Percentiles rank a stretch among this genome's conserved stretches.
Evolutionary conservation across 257 asterid species (phyloP).

Genomic region (Sherardia arvensis): DNA sequence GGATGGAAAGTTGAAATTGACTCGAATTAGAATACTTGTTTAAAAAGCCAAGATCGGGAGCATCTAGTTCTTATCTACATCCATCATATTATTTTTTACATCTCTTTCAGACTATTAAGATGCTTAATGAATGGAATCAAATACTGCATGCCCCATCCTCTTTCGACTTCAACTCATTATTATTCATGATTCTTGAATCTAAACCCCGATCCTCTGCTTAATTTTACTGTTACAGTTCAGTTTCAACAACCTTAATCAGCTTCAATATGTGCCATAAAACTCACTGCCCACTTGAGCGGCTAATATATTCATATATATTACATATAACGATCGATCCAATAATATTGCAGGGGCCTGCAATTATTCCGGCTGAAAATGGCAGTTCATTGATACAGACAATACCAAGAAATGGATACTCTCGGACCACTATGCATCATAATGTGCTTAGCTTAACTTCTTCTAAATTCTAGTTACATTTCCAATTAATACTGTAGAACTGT

Average conservation of each 20-base stretch:
- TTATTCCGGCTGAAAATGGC: slow-evolving; percentile 4
- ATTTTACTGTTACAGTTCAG: too few species aligned
- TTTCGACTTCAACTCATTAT: slow-evolving; percentile 12
- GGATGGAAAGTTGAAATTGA: slow-evolving; percentile 17
- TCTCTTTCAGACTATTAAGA: slow-evolving; percentile 19
- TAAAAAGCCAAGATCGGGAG: slow-evolving; percentile 19
- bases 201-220: slow-evolving; percentile 18
- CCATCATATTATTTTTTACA: slow-evolving; percentile 20
- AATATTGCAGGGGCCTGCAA: not conserved
- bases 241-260: too few species aligned
- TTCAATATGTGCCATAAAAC: too few species aligned
- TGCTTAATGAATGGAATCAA: slow-evolving; percentile 21
- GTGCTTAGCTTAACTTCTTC: not conserved
- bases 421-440: not conserved
- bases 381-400: slow-evolving; percentile 7
- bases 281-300: not conserved
- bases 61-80: slow-evolving; percentile 52
- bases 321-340: too few species aligned
- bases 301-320: too few species aligned
- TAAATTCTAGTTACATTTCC: not conserved
- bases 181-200: slow-evolving; percentile 24
- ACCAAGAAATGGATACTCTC: not conserved
- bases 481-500: not conserved
- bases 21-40: slow-evolving; percentile 13
- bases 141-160: slow-evolving; percentile 13